phyloP scores from a whole-genome alignment of 768 basidiomycete genomes.

The Chalciporus chontae region DNA sequence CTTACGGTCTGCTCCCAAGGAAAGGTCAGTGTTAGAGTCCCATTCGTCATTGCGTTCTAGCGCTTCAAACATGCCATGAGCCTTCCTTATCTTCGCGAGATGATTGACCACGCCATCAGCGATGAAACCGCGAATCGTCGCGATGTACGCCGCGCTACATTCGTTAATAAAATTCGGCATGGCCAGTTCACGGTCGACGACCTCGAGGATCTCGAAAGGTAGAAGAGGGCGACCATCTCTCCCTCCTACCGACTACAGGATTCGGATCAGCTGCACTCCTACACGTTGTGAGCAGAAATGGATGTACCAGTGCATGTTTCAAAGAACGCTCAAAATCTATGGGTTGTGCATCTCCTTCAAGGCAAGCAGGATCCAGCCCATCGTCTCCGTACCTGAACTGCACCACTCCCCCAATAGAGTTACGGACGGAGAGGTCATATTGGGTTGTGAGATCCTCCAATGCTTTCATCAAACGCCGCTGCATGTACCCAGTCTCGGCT shows the following conservation, averaged over 20 bases:
- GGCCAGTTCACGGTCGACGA: slow-evolving; percentile 61
- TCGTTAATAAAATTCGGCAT: slow-evolving; percentile 59
- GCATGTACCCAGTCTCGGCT: slow-evolving; percentile 99
- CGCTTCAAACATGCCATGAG: slow-evolving; percentile 82
- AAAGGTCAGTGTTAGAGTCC: slow-evolving; percentile 74
- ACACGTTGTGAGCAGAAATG: background rate
- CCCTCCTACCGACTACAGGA: slow-evolving; percentile 57
- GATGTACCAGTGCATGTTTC: slow-evolving; percentile 72
- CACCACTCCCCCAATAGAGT: slow-evolving; percentile 91
- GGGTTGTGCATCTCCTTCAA: slow-evolving; percentile 94
- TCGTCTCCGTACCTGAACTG: slow-evolving; percentile 98
- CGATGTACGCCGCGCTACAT: slow-evolving; percentile 69
- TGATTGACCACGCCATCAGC: slow-evolving; percentile 58
- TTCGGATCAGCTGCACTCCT: slow-evolving; percentile 5
- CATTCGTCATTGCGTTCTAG: slow-evolving; percentile 69
- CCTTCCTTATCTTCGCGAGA: slow-evolving; percentile 63
- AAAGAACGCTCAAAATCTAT: slow-evolving; percentile 87
- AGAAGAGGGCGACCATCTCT: slow-evolving; percentile 63
- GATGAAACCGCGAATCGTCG: slow-evolving; percentile 69
- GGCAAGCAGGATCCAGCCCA: slow-evolving; percentile 91
- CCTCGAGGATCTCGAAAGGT: slow-evolving; percentile 81
- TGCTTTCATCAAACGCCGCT: slow-evolving; percentile 97
- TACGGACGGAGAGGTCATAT: slow-evolving; percentile 94
- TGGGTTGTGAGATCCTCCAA: slow-evolving; percentile 95
- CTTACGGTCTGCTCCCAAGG: slow-evolving; percentile 71